Percentiles rank a stretch among this genome's conserved stretches.
phyloP scores from a whole-genome alignment of 1,284 basidiomycete genomes.

The Microbotryum scabiosae region DNA sequence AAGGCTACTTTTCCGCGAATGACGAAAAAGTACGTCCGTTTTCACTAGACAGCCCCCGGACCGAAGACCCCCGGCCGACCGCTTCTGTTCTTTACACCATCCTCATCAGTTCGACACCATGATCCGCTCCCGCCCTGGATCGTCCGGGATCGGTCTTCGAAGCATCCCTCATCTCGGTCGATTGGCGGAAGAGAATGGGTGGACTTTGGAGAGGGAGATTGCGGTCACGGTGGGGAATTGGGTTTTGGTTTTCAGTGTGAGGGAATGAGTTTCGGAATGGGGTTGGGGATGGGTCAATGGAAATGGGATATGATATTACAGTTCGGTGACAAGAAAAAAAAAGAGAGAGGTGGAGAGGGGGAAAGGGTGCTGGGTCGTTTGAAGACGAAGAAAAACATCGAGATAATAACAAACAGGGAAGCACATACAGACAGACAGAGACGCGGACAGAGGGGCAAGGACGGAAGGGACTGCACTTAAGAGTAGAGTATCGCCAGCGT shows the following conservation, averaged over 20 bases:
- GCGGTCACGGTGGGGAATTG: slow-evolving; percentile 18
- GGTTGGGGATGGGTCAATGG: no score
- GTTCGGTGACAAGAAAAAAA: no score
- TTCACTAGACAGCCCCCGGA: neutral
- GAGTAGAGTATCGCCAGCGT: no score
- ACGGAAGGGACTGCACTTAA: no score
- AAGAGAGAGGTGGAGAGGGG: no score
- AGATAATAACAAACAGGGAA: no score
- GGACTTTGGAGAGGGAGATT: slow-evolving; percentile 3
- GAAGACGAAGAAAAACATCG: no score
- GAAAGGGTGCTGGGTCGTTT: no score
- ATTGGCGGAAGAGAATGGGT: slow-evolving; percentile 5
- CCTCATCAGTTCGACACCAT: slow-evolving; percentile 17
- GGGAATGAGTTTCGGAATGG: neutral
- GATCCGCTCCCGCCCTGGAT: slow-evolving; percentile 12
- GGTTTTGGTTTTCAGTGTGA: slow-evolving; percentile 7
- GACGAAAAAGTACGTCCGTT: slow-evolving; percentile 16
- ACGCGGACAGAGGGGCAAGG: no score
- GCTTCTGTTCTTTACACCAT: neutral
- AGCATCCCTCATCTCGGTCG: slow-evolving; percentile 5
- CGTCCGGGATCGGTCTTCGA: slow-evolving; percentile 13
- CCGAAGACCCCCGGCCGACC: neutral
- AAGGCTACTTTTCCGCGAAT: slow-evolving; percentile 11
- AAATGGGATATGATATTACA: no score
- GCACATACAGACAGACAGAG: no score